These are phyloP conservation scores for Pythium periplocum DNA, from an alignment of 352 stramenopile genomes.

Conservation along the genomic window DNA sequence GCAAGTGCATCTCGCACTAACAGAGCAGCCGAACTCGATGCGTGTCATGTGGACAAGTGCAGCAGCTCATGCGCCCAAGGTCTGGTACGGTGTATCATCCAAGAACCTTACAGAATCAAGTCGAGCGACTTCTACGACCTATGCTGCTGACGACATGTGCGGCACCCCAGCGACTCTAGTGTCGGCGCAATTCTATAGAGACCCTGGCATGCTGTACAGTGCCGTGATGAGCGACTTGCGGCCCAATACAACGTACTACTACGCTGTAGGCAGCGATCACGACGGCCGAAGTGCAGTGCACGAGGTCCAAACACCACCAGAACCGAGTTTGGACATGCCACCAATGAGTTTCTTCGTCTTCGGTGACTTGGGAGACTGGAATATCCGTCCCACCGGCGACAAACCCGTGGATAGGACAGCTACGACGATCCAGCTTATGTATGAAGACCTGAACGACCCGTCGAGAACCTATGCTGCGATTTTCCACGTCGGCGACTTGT, in stretches of 20 bases:
- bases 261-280: conserved; percentile 12
- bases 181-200: conserved; percentile 10
- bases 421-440: conserved; percentile 33
- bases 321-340: not conserved
- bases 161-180: conserved; percentile 16
- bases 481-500: conserved; percentile 72
- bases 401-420: conserved; percentile 20
- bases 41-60: conserved; percentile 18
- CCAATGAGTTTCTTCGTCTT: conserved; percentile 56
- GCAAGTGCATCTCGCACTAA: conserved; percentile 19
- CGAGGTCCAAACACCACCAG: too few species aligned
- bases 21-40: conserved; percentile 13
- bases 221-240: conserved; percentile 15
- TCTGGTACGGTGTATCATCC: conserved; percentile 7
- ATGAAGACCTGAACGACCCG: conserved; percentile 21
- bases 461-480: conserved; percentile 24
- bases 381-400: conserved; percentile 14
- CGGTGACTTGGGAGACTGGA: conserved; percentile 45
- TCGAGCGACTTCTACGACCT: conserved; percentile 7
- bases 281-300: not conserved
- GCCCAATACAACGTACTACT: conserved; percentile 18
- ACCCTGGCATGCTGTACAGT: conserved; percentile 20
- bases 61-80: conserved; percentile 1
- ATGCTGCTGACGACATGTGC: conserved; percentile 24
- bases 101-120: not conserved